Conservation (phyloP, 108 stramenopile species). For the Nannochloropsis granulata region DNA sequence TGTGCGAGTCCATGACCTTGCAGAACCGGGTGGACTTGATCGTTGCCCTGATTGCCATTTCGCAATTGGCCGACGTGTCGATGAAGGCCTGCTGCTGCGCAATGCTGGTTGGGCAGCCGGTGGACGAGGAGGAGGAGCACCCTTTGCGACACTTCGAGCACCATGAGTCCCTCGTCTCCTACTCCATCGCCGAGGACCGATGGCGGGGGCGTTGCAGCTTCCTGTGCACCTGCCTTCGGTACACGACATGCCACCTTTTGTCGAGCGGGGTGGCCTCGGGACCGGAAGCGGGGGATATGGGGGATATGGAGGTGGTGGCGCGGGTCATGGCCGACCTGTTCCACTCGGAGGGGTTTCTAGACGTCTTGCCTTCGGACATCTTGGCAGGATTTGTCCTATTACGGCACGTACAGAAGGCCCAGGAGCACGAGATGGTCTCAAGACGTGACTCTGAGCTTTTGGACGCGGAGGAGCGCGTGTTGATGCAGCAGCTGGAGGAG, state of each 20-base stretch:
- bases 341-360: slow-evolving; percentile 9
- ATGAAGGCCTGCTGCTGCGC: background rate
- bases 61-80: background rate
- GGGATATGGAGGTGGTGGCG: slow-evolving; percentile 25
- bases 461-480: background rate
- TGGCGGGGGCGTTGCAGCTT: background rate
- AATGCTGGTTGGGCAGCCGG: background rate
- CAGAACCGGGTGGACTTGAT: background rate
- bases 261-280: background rate
- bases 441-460: background rate
- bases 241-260: background rate
- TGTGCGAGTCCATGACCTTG: background rate
- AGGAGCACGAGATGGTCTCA: background rate
- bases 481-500: background rate
- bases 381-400: slow-evolving; percentile 19
- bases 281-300: background rate
- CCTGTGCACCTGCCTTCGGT: background rate
- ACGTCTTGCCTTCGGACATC: slow-evolving; percentile 27
- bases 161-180: background rate
- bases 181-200: background rate
- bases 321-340: slow-evolving; percentile 13
- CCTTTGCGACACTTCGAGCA: background rate
- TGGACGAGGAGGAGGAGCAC: background rate
- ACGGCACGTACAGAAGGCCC: slow-evolving; percentile 18
- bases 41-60: background rate